phyloP scores from a whole-genome alignment of 2,329 filamentous ascomycete species.

The Colletotrichum sp. region DNA sequence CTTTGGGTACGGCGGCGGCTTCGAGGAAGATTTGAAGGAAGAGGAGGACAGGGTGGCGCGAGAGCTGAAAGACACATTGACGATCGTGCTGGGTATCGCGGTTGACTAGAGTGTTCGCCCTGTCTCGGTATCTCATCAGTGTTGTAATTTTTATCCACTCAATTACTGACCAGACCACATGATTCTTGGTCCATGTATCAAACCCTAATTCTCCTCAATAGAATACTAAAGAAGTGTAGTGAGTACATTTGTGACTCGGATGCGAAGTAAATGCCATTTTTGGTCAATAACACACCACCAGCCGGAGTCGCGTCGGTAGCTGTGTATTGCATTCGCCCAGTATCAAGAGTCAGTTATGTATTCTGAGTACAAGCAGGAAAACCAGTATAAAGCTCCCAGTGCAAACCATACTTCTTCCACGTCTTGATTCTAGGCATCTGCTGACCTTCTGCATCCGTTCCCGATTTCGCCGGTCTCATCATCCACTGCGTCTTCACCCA shows the following conservation, averaged over 20 bases:
- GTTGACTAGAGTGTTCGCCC: neutral
- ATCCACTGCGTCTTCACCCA: rapidly evolving
- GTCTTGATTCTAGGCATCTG: neutral
- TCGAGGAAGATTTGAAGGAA: neutral
- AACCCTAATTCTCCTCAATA: neutral
- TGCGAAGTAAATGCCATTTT: neutral
- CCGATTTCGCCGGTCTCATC: neutral
- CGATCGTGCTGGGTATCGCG: neutral
- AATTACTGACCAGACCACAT: neutral
- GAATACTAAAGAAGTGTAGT: neutral
- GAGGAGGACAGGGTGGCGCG: neutral
- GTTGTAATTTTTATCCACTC: neutral
- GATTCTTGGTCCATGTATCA: neutral
- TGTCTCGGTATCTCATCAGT: too few relatives aligned
- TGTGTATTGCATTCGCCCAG: neutral
- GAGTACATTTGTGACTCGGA: neutral
- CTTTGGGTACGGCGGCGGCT: neutral
- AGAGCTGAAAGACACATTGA: neutral
- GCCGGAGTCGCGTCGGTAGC: too few relatives aligned
- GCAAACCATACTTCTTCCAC: neutral
- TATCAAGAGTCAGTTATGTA: neutral
- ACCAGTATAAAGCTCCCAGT: neutral
- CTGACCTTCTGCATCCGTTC: neutral
- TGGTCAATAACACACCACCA: neutral
- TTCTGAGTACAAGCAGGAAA: neutral